Base-by-base conservation (phyloP, 2,329 filamentous ascomycete genomes). In the Zymoseptoria brevis region DNA sequence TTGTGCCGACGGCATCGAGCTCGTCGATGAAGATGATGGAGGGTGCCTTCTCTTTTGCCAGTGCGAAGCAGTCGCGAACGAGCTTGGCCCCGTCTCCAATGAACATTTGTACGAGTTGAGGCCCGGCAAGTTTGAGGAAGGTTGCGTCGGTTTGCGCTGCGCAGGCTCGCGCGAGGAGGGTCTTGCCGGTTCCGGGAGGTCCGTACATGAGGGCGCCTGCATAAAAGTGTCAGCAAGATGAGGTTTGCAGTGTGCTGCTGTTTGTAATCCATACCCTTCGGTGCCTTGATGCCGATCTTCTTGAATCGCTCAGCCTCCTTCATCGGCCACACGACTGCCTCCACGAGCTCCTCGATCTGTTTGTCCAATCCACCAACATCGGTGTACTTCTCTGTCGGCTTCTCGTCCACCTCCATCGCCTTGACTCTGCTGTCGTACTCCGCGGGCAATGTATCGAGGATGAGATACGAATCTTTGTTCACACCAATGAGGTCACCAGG, bases 1-100 rank as follows among this genome's bases (percentile, higher is more conserved):
- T 97, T 57, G 93, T 97, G 67, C 94, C 94, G n/a, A 99, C 88
- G 59, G 94, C 94, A 74, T 99, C 94, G 64, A 99, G 80, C 77
- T 99, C 94, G 77, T 99, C 94, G 70, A 99, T 97, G 81, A 99
- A 99, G 76, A 99, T 99, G 75, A 99, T 99, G 60, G 94, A 91
- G 0, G 94, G 95, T 0, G 94, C 94, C 81, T 99, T 99, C 77
- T 99, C 94, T 76, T 99, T 99, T 57, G 94, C 94, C 13, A 99
- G 81, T 1, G 94, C 94, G 74, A 99, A 99, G 77, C 90, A 96
- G 78, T 99, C 94, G 60, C 94, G 89, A 50, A 99, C 94, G 29
- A 99, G 84, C 78, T 99, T 99, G 50, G 95, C 94, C 71, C 94
- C 94, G 68, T 99, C 95, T 74, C 94, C 94, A 49, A 99, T 99